Evolutionary conservation across 2,329 filamentous ascomycete genomes (phyloP), one percentile per base, ranked within the genome.

Genomic region (Aspergillus phoenicis): DNA sequence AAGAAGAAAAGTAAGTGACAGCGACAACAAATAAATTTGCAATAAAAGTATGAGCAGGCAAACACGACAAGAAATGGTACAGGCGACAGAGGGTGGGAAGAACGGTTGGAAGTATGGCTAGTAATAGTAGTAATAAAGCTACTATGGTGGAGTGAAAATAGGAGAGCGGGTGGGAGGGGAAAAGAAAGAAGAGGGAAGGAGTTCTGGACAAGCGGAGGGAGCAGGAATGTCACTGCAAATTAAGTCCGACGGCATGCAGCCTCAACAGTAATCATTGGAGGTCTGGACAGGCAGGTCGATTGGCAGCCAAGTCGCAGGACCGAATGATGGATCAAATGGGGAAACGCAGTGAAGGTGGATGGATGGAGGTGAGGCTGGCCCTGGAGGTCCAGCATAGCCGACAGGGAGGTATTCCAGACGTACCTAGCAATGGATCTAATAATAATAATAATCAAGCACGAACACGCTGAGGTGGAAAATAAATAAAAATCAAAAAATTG

Each of bases 181-280:
- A 55, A 47, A 45, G 33, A 59, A 62, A 62, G 52, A 41, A 62
- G 58, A 51, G 54, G 62, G 55, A 61, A 58, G 60, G 36, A 61
- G 56, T 30, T 64, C 59, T 62, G 47, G 52, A 62, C 53, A 64
- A 53, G 59, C 61, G 65, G 58, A 63, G 61, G 58, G 57, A 52
- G 54, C 52, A 59, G 58, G 59, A 59, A 61, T 64, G 59, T 65
- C 65, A 64, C 58, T 59, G 60, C 30, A 61, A 63, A 63, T 65
- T 64, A 64, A 67, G 60, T 59, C 62, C 62, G 55, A 61, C 49
- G 58, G 59, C 60, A 57, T 66, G 63, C 62, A 64, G 63, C 36
- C 58, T 43, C 53, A 45, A 28, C 58, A 56, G 41, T 43, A 57
- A 58, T 61, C 53, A 61, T 60, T 64, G 59, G 62, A 48, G 54